Evolutionary conservation across 768 basidiomycete genomes (phyloP).

Genomic region (Boletellus ananiceps): DNA sequence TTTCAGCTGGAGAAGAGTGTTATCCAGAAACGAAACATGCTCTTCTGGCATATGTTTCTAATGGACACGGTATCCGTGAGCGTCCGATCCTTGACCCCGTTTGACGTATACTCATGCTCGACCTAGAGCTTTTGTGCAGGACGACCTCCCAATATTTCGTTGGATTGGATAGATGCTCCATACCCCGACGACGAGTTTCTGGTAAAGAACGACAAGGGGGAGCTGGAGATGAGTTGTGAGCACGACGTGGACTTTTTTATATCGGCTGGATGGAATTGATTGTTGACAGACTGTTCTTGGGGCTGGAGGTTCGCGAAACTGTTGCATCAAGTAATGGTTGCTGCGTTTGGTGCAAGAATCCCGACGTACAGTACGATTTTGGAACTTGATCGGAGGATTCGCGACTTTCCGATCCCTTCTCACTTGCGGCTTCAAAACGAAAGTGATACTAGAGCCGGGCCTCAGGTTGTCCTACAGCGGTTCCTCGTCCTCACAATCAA

Average conservation of each 20-base stretch:
- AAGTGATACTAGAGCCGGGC: constrained; percentile 12
- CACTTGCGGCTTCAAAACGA: constrained; percentile 38
- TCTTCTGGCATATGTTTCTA: constrained; percentile 69
- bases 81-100: not conserved
- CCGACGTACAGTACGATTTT: constrained; percentile 51
- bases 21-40: constrained; percentile 44
- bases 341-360: constrained; percentile 48
- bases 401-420: constrained; percentile 53
- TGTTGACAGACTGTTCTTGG: constrained; percentile 50
- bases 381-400: constrained; percentile 55
- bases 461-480: constrained; percentile 35
- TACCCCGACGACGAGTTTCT: constrained; percentile 45
- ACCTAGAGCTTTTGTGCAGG: constrained; percentile 58
- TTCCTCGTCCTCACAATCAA: constrained; percentile 43
- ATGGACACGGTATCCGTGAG: constrained; percentile 59
- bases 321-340: constrained; percentile 46
- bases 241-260: not conserved
- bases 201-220: constrained; percentile 30
- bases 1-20: constrained; percentile 52
- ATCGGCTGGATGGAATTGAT: not conserved
- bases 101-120: not conserved
- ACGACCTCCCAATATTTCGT: constrained; percentile 51
- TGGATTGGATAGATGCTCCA: constrained; percentile 51
- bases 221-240: constrained; percentile 42
- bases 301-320: constrained; percentile 50